A percentile compares a stretch with the other conserved stretches of the same genome.
These are phyloP conservation scores for Pythium volutum DNA, from an alignment of 352 stramenopile genomes.

Conservation along the genomic window DNA sequence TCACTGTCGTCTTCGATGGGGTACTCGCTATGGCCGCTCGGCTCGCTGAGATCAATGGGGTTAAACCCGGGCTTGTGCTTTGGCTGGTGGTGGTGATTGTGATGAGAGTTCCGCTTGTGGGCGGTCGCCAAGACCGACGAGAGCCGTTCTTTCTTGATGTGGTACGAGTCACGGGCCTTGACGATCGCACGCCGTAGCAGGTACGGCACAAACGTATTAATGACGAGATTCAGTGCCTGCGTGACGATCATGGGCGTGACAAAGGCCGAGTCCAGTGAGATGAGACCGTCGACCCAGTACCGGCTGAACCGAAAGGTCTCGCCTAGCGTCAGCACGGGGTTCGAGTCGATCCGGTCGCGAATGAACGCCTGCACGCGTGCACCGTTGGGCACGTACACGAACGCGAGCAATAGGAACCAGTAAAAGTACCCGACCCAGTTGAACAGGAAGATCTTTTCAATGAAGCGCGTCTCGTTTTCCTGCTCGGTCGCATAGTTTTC, in stretches of 20 bases:
- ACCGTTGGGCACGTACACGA: conserved; percentile 62
- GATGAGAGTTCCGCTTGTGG: conserved; percentile 7
- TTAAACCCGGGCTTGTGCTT: conserved; percentile 1
- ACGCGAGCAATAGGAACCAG: conserved; percentile 63
- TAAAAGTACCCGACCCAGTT: conserved; percentile 77
- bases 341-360: conserved; percentile 36
- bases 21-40: not conserved
- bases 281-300: conserved; percentile 57
- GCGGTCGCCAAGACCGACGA: conserved; percentile 18
- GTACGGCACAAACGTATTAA: conserved; percentile 65
- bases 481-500: conserved; percentile 63
- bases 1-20: conserved; percentile 15
- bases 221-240: conserved; percentile 61
- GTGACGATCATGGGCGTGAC: conserved; percentile 71
- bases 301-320: conserved; percentile 44
- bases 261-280: conserved; percentile 62
- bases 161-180: conserved; percentile 45
- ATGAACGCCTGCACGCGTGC: conserved; percentile 43
- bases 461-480: conserved; percentile 45
- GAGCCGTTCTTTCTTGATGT: conserved; percentile 49
- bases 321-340: conserved; percentile 37
- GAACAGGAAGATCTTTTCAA: conserved; percentile 70
- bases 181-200: conserved; percentile 47
- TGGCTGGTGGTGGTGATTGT: not conserved
- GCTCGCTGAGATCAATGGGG: not conserved